phyloP scores from a whole-genome alignment of 495 filamentous ascomycete species.

The Penicillium robsamsonii region DNA sequence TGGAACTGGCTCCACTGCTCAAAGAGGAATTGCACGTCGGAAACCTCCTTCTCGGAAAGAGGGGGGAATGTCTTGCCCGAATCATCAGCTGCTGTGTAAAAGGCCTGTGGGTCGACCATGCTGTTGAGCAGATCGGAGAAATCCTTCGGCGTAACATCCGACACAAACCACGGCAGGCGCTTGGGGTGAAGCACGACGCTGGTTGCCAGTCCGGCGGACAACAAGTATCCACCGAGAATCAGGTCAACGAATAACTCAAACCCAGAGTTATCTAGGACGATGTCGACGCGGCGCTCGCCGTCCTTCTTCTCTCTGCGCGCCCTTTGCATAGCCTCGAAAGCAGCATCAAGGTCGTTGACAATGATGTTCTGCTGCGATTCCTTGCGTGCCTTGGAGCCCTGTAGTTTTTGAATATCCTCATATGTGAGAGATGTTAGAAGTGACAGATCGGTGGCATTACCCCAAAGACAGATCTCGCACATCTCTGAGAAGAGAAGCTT shows the following conservation, averaged over 20 bases:
- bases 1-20: constrained; percentile 75
- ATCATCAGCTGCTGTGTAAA: constrained; percentile 75
- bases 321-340: constrained; percentile 66
- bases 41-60: constrained; percentile 64
- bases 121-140: constrained; percentile 76
- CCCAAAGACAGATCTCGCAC: constrained; percentile 97
- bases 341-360: constrained; percentile 72
- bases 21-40: constrained; percentile 73
- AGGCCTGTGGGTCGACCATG: constrained; percentile 67
- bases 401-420: constrained; percentile 93
- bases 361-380: constrained; percentile 84
- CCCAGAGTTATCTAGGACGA: constrained; percentile 93
- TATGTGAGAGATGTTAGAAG: constrained; percentile 87
- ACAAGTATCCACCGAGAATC: constrained; percentile 82
- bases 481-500: constrained; percentile 83
- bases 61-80: constrained; percentile 53
- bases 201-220: constrained; percentile 78
- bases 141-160: constrained; percentile 83
- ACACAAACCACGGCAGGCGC: constrained; percentile 95
- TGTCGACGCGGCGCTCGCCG: constrained; percentile 71
- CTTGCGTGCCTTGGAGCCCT: constrained; percentile 82
- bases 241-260: constrained; percentile 96
- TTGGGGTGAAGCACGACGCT: constrained; percentile 90
- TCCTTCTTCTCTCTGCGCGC: constrained; percentile 55
- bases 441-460: constrained; percentile 93